Percentiles rank a stretch among this genome's conserved stretches.
phyloP scores from a whole-genome alignment of 2,329 filamentous ascomycete genomes.

The Coniochaeta ligniaria region DNA sequence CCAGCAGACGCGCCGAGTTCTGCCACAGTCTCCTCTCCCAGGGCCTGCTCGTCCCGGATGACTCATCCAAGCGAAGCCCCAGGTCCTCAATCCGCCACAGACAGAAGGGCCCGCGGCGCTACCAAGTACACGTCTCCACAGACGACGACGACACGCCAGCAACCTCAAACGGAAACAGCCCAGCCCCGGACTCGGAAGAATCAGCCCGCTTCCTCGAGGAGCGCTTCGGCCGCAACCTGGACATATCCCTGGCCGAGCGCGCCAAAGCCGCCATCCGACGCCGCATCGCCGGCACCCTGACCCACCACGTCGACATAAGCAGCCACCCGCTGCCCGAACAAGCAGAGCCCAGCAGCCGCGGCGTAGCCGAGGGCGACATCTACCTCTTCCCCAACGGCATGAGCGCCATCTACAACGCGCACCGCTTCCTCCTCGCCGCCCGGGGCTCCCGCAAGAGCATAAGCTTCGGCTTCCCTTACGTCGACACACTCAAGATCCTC shows the following conservation, averaged over 20 bases:
- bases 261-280: conserved; percentile 81
- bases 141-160: conserved; percentile 23
- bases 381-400: conserved; percentile 87
- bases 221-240: conserved; percentile 86
- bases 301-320: conserved; percentile 59
- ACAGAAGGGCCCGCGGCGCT: conserved; percentile 68
- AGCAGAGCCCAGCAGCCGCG: conserved; percentile 37
- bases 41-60: conserved; percentile 42
- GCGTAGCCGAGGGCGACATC: conserved; percentile 71
- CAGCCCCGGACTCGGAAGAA: conserved; percentile 35
- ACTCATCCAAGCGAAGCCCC: conserved; percentile 10
- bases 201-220: conserved; percentile 82
- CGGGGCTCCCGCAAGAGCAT: conserved; percentile 66
- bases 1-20: conserved; percentile 86
- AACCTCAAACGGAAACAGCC: neutral
- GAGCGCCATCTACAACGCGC: conserved; percentile 89
- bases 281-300: conserved; percentile 81
- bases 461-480: conserved; percentile 94
- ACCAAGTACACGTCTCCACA: conserved; percentile 53
- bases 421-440: conserved; percentile 59
- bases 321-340: conserved; percentile 43
- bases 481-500: conserved; percentile 91
- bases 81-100: conserved; percentile 22
- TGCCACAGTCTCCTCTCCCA: conserved; percentile 70
- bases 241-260: conserved; percentile 68